Conservation (phyloP, 1,139 yeast genomes). For the Dujonia santamariae region DNA sequence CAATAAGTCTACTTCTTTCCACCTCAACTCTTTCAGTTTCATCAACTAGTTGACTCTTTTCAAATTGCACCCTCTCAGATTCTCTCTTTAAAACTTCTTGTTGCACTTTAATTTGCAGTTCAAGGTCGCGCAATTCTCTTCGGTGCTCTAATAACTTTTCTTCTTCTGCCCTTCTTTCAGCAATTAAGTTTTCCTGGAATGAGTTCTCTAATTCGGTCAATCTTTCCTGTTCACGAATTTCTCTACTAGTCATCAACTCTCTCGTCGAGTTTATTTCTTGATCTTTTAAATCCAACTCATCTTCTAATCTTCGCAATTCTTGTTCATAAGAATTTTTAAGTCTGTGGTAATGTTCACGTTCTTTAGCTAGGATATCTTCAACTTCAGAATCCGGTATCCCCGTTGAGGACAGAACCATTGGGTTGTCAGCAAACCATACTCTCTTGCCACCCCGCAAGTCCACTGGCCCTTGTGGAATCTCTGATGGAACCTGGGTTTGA, state of each 20-base stretch:
- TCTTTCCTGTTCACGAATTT: slow-evolving; percentile 1
- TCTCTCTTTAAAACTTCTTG: too few species aligned
- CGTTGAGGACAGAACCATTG: neutral
- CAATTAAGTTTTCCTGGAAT: slow-evolving; percentile 2
- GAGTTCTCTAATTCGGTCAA: slow-evolving; percentile 5
- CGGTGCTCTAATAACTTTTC: slow-evolving; percentile 8
- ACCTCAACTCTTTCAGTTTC: slow-evolving; percentile 7
- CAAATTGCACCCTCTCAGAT: too few species aligned
- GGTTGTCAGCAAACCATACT: slow-evolving; percentile 7
- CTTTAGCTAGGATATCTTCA: slow-evolving; percentile 1
- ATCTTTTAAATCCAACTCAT: slow-evolving; percentile 7
- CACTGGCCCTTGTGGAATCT: too few species aligned
- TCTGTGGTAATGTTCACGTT: slow-evolving; percentile 3
- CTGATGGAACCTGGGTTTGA: too few species aligned
- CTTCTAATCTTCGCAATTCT: slow-evolving; percentile 7
- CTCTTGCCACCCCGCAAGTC: slow-evolving; percentile 2
- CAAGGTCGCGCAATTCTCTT: too few species aligned
- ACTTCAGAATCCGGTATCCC: neutral
- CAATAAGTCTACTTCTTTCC: neutral
- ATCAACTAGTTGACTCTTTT: slow-evolving; percentile 3
- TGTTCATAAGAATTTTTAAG: slow-evolving; percentile 7
- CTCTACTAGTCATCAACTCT: slow-evolving; percentile 1
- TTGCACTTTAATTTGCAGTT: too few species aligned
- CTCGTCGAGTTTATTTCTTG: slow-evolving; percentile 2
- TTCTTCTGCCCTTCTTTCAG: slow-evolving; percentile 11